phyloP scores from a whole-genome alignment of 345 rosid species.

The Aurinia saxatilis region DNA sequence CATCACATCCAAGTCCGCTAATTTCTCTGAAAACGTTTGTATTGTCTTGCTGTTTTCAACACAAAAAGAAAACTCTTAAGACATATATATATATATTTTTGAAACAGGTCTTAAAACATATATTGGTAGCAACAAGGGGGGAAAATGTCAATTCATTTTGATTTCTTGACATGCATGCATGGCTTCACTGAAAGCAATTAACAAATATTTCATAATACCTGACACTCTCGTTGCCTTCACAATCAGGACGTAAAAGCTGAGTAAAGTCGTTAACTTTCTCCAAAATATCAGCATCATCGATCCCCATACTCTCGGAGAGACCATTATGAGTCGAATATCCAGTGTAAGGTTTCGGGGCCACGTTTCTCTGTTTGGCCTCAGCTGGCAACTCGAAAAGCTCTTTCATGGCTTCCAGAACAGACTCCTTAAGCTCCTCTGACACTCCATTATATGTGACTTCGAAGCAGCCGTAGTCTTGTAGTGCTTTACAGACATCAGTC shows the following conservation, averaged over 20 bases:
- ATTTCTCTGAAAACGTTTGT: conserved; percentile 12
- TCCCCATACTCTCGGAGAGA: conserved; percentile 14
- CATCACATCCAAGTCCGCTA: conserved; percentile 35
- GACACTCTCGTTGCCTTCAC: neutral
- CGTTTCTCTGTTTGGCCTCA: conserved; percentile 14
- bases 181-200: too few species aligned
- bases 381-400: conserved; percentile 10
- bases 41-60: conserved; percentile 20
- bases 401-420: conserved; percentile 1
- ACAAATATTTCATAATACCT: neutral
- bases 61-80: too few species aligned
- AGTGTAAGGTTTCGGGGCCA: neutral
- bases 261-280: conserved; percentile 4
- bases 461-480: conserved; percentile 12
- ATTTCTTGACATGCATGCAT: too few species aligned
- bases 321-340: conserved; percentile 7
- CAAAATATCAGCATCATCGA: neutral
- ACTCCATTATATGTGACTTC: conserved; percentile 5
- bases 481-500: conserved; percentile 17
- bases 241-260: neutral
- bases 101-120: too few species aligned
- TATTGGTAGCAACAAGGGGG: too few species aligned
- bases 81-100: too few species aligned
- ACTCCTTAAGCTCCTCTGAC: conserved; percentile 12
- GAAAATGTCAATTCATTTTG: too few species aligned